Conservation (phyloP, 2,329 filamentous ascomycete species). For the Ophiostoma pallidulum region DNA sequence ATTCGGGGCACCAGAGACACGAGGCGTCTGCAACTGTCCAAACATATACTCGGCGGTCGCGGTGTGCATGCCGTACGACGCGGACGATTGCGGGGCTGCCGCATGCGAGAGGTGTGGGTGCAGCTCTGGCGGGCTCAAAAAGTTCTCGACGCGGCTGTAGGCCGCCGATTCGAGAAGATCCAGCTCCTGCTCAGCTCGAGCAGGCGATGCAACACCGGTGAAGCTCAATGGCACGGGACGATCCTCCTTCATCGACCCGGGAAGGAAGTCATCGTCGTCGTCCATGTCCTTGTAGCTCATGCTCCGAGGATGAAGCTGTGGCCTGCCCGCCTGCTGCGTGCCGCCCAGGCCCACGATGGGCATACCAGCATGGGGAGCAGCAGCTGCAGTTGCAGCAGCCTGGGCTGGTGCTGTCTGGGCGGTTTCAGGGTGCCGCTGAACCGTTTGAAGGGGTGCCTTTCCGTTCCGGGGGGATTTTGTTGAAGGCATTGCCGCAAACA, state of each 20-base stretch:
- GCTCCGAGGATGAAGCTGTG: not conserved
- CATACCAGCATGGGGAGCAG: not conserved
- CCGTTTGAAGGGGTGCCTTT: not conserved
- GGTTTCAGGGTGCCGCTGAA: not conserved
- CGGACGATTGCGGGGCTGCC: slow-evolving; percentile 11
- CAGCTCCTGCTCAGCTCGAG: slow-evolving; percentile 5
- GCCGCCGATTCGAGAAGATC: slow-evolving; percentile 30
- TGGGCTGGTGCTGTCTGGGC: not conserved
- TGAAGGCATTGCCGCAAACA: not conserved
- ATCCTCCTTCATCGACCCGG: slow-evolving; percentile 1
- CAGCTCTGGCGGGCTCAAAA: slow-evolving; percentile 36
- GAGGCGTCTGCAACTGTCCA: slow-evolving; percentile 29
- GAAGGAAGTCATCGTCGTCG: slow-evolving; percentile 12
- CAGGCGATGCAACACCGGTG: not conserved
- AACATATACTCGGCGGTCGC: slow-evolving; percentile 42
- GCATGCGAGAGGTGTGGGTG: slow-evolving; percentile 21
- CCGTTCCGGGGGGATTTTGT: not conserved
- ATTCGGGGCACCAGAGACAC: slow-evolving; percentile 17
- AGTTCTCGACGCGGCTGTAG: slow-evolving; percentile 39
- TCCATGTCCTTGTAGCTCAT: slow-evolving; percentile 13
- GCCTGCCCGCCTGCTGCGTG: not conserved
- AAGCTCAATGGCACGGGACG: not conserved
- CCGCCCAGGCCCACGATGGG: not conserved
- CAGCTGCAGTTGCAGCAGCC: not conserved
- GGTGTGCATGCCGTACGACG: slow-evolving; percentile 48